phyloP scores from a whole-genome alignment of 257 asterid species.

The Solanum gandarillasii region DNA sequence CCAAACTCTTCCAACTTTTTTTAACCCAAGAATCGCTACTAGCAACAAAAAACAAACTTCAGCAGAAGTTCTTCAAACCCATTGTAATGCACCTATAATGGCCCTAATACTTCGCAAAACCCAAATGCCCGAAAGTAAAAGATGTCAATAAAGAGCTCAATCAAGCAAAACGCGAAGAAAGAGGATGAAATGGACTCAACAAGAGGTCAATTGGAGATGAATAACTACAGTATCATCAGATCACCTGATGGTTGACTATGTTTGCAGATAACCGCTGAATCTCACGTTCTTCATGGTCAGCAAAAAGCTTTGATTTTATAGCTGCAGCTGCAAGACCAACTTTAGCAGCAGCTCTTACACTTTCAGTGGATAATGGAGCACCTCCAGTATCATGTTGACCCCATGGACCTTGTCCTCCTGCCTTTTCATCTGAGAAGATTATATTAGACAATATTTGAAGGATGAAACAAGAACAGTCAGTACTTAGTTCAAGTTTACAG shows the following conservation, averaged over 20 bases:
- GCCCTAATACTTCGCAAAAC: not conserved
- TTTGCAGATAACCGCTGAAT: conserved; percentile 94
- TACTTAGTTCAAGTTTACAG: not conserved
- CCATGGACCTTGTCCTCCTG: conserved; percentile 34
- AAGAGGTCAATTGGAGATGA: not conserved
- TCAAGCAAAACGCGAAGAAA: not conserved
- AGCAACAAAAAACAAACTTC: not conserved
- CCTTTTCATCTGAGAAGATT: conserved; percentile 19
- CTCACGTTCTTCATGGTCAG: conserved; percentile 99
- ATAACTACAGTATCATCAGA: not conserved
- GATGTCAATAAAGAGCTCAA: not conserved
- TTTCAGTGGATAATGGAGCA: conserved; percentile 45
- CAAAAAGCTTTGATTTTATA: conserved; percentile 85
- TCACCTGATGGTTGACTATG: conserved; percentile 88
- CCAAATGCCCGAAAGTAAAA: not conserved
- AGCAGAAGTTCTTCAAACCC: not conserved
- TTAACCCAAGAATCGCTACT: not conserved
- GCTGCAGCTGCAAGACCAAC: conserved; percentile 97
- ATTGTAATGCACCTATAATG: not conserved
- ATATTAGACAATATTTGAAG: not conserved
- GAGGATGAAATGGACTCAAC: not conserved
- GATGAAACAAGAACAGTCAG: not conserved
- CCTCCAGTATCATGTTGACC: conserved; percentile 41
- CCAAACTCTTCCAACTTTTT: not conserved
- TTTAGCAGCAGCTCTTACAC: conserved; percentile 72